Evolutionary conservation across 2,329 filamentous ascomycete species (phyloP).

Genomic region (Fusarium bulbicola): DNA sequence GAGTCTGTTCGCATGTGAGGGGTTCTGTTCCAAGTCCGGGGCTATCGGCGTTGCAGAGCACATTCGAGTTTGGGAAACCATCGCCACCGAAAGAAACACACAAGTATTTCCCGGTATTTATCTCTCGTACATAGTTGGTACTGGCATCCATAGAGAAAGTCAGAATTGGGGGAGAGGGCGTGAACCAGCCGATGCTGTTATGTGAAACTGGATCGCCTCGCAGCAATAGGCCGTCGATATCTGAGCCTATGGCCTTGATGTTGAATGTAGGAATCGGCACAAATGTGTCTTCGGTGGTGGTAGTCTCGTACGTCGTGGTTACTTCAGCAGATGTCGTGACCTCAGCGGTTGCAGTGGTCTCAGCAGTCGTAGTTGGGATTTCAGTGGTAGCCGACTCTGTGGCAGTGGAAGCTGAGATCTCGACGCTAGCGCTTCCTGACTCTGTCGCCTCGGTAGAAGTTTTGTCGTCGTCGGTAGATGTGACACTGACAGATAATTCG

Average conservation of each 20-base stretch:
- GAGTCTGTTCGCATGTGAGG: background rate
- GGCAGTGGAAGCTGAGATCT: background rate
- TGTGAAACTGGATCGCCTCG: background rate
- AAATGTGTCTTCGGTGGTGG: background rate
- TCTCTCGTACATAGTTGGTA: background rate
- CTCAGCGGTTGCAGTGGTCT: background rate
- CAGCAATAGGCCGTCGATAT: background rate
- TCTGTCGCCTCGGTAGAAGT: background rate
- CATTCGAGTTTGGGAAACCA: background rate
- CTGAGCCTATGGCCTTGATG: background rate
- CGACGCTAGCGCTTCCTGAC: background rate
- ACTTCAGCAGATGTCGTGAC: background rate
- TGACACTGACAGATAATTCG: background rate
- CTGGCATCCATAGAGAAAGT: fast-evolving
- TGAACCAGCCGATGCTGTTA: background rate
- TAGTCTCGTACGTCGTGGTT: background rate
- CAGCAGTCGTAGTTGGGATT: background rate
- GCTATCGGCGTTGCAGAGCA: fast-evolving
- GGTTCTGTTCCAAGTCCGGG: background rate
- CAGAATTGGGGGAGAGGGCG: background rate
- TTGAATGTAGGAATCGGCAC: background rate
- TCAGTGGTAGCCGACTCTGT: background rate
- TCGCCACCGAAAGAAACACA: background rate
- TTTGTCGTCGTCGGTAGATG: background rate
- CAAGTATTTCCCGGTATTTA: background rate